Evolutionary conservation across 495 filamentous ascomycete species (phyloP).

Genomic region (Penicillium chermesinum): DNA sequence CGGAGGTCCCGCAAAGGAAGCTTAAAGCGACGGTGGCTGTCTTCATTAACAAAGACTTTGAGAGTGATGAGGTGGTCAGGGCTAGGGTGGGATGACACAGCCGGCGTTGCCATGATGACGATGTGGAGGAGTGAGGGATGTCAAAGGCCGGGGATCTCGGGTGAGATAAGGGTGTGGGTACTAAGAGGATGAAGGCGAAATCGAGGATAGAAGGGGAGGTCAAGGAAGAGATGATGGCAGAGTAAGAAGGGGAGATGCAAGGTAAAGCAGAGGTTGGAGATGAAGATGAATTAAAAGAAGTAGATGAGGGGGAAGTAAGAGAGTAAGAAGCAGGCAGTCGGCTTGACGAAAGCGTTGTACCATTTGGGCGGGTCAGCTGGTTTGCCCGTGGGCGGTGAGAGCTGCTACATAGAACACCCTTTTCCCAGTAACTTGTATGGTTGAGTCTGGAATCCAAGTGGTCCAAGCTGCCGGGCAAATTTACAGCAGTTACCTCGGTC

Average conservation of each 20-base stretch:
- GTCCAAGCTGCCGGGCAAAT: too few relatives aligned
- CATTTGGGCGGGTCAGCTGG: background rate
- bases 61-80: conserved; percentile 77
- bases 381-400: background rate
- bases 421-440: too few relatives aligned
- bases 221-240: conserved; percentile 1
- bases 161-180: background rate
- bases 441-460: too few relatives aligned
- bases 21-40: conserved; percentile 82
- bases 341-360: background rate
- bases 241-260: too few relatives aligned
- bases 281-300: conserved; percentile 9
- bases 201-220: too few relatives aligned
- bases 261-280: conserved; percentile 6
- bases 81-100: conserved; percentile 28
- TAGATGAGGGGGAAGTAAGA: conserved; percentile 3
- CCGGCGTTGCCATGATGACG: conserved; percentile 31
- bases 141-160: background rate
- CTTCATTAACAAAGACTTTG: conserved; percentile 64
- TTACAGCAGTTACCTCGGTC: too few relatives aligned
- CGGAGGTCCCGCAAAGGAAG: conserved; percentile 82
- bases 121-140: background rate
- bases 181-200: too few relatives aligned
- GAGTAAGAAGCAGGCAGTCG: conserved; percentile 2
- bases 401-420: background rate